Percentiles rank a stretch among this genome's conserved stretches.
Conservation (phyloP, 176 grass and related monocot species). For the Hyparrhenia diplandra region DNA sequence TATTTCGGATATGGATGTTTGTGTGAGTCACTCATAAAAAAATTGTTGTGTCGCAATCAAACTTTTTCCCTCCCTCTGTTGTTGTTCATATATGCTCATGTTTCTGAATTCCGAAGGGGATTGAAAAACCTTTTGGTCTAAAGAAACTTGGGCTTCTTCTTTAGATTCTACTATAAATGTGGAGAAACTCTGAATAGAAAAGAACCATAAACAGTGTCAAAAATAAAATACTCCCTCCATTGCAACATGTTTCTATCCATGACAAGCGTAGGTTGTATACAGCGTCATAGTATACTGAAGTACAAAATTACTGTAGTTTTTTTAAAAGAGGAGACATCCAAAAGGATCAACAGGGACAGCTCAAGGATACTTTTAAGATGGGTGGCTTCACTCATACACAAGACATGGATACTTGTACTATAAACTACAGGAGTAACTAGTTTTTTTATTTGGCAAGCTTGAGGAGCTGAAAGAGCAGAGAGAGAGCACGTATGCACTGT, state of each 20-base stretch:
- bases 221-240: not conserved
- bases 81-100: not conserved
- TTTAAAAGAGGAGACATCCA: not conserved
- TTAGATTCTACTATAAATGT: not conserved
- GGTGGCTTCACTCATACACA: not conserved
- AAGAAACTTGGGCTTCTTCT: not conserved
- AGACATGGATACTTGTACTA: not conserved
- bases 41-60: conserved; percentile 29
- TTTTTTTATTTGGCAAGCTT: not conserved
- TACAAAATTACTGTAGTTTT: not conserved
- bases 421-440: not conserved
- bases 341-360: not conserved
- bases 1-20: conserved; percentile 26
- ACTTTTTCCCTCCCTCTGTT: not conserved
- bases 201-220: not conserved
- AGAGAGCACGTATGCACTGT: not conserved
- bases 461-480: not conserved
- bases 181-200: not conserved
- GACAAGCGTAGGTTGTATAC: not conserved
- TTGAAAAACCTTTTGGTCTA: too few relatives aligned
- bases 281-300: not conserved
- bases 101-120: not conserved
- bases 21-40: not conserved
- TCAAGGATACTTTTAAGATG: not conserved
- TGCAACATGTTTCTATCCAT: not conserved